Percentiles rank a stretch among this genome's conserved stretches.
phyloP scores from a whole-genome alignment of 169 alveolate genomes.

The Eimeria maxima region DNA sequence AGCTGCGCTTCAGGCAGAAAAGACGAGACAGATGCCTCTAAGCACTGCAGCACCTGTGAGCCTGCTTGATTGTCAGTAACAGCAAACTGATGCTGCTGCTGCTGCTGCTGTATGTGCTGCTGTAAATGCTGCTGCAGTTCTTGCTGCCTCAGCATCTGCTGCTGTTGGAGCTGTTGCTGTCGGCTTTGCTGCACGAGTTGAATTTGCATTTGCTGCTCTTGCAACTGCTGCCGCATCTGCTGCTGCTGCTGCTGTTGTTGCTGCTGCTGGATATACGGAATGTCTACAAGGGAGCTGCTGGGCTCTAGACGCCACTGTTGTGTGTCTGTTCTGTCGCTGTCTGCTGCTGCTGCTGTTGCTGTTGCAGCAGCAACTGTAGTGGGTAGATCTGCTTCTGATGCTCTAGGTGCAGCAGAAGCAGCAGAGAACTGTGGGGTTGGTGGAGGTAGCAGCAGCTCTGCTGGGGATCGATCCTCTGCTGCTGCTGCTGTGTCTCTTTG shows the following conservation, averaged over 20 bases:
- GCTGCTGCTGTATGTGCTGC: not conserved
- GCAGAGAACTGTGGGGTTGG: conserved; percentile 65
- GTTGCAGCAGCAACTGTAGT: not conserved
- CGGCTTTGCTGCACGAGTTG: no score
- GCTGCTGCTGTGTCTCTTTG: not conserved
- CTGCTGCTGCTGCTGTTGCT: no score
- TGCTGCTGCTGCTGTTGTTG: no score
- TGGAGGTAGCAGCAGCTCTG: not conserved
- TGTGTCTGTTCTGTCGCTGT: not conserved
- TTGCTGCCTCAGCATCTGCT: no score
- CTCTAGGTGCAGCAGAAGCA: conserved; percentile 5
- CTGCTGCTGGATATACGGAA: not conserved
- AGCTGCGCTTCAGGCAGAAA: conserved; percentile 14
- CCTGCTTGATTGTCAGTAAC: not conserved
- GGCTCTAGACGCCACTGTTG: conserved; percentile 31
- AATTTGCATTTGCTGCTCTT: no score
- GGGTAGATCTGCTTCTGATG: not conserved
- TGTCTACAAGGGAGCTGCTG: not conserved
- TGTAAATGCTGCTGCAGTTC: no score
- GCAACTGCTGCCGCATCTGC: no score
- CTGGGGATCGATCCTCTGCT: not conserved
- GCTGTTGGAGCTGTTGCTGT: no score
- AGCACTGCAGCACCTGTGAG: not conserved
- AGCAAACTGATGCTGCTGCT: not conserved
- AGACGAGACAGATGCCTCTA: not conserved